Percentiles rank a stretch among this genome's conserved stretches.
phyloP scores from a whole-genome alignment of 495 filamentous ascomycete species.

The Bacidia gigantensis region DNA sequence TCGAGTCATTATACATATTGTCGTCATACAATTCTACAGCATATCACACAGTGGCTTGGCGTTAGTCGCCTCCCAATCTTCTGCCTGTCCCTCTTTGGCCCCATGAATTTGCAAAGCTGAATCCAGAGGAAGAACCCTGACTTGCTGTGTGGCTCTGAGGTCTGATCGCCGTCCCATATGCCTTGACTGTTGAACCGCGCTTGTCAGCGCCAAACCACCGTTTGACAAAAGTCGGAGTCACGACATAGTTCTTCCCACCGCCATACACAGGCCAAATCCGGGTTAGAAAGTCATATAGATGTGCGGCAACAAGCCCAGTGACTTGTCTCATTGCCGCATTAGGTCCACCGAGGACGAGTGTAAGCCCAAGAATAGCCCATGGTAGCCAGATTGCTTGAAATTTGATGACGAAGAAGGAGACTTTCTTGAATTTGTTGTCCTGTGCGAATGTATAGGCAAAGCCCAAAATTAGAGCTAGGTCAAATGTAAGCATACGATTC shows the following conservation, averaged over 20 bases:
- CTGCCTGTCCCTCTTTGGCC: slow-evolving; percentile 50
- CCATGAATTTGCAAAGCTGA: slow-evolving; percentile 40
- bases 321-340: slow-evolving; percentile 37
- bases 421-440: slow-evolving; percentile 59
- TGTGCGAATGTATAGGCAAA: slow-evolving; percentile 70
- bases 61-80: slow-evolving; percentile 44
- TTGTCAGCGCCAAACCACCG: slow-evolving; percentile 41
- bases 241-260: slow-evolving; percentile 55
- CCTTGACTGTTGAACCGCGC: slow-evolving; percentile 24
- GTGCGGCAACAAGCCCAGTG: slow-evolving; percentile 66
- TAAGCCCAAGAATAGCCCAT: slow-evolving; percentile 56
- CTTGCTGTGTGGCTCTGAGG: slow-evolving; percentile 17
- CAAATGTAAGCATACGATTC: too few relatives aligned
- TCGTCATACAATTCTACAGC: background rate
- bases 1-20: too few relatives aligned
- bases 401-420: slow-evolving; percentile 59
- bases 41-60: too few relatives aligned
- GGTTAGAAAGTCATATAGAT: slow-evolving; percentile 74
- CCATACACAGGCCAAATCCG: slow-evolving; percentile 74
- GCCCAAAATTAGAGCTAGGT: slow-evolving; percentile 56
- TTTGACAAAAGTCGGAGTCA: slow-evolving; percentile 53
- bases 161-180: slow-evolving; percentile 47
- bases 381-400: slow-evolving; percentile 65
- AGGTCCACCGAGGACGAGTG: slow-evolving; percentile 43
- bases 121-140: slow-evolving; percentile 24